A percentile compares a stretch with the other conserved stretches of the same genome.
phyloP scores from a whole-genome alignment of 208 protist genomes.

The Herpetomonas samuelpessoai region DNA sequence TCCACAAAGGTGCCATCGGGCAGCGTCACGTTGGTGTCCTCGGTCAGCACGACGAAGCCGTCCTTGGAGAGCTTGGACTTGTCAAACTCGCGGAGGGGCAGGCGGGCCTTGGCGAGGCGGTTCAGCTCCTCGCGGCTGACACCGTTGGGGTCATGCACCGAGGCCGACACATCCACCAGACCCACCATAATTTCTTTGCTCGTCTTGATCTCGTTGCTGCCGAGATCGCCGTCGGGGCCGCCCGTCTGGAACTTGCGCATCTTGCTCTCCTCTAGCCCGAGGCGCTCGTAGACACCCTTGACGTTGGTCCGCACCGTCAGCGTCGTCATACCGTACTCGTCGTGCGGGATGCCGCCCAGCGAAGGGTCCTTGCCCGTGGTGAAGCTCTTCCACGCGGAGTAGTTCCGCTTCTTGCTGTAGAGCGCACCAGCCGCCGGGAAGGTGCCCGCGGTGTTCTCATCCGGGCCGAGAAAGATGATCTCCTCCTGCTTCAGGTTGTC shows the following conservation, averaged over 20 bases:
- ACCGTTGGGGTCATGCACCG: constrained; percentile 93
- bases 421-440: constrained; percentile 70
- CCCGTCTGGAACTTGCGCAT: constrained; percentile 96
- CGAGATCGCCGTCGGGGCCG: constrained; percentile 96
- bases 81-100: constrained; percentile 89
- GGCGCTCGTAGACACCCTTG: constrained; percentile 80
- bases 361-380: constrained; percentile 94
- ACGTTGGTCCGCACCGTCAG: constrained; percentile 94
- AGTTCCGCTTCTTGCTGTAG: constrained; percentile 83
- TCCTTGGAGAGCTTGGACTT: constrained; percentile 70
- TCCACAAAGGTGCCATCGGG: constrained; percentile 79
- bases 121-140: constrained; percentile 85
- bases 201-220: constrained; percentile 94
- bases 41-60: constrained; percentile 91
- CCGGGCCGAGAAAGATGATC: constrained; percentile 96
- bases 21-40: constrained; percentile 86
- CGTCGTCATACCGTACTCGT: constrained; percentile 96
- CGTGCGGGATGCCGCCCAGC: constrained; percentile 95
- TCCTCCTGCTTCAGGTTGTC: constrained; percentile 81
- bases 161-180: constrained; percentile 94
- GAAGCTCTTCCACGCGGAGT: constrained; percentile 94
- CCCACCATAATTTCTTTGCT: constrained; percentile 91
- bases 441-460: constrained; percentile 93
- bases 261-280: constrained; percentile 78
- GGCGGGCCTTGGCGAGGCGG: constrained; percentile 72